phyloP scores from a whole-genome alignment of 257 asterid genomes.

The Solanum medicagineum region DNA sequence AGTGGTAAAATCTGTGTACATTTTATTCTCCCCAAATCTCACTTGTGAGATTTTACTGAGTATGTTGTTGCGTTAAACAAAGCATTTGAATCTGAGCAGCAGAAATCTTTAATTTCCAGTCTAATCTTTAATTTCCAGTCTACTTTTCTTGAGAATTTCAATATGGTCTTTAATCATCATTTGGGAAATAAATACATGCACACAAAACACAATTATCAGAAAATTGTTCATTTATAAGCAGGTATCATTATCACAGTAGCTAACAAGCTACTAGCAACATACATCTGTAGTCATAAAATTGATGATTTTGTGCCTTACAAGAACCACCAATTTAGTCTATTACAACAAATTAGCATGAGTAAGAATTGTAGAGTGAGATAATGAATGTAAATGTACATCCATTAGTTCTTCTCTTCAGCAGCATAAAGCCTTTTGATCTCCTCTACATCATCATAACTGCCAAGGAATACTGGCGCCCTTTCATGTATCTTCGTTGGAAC shows the following conservation, averaged over 20 bases:
- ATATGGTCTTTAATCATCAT: background rate
- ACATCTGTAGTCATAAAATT: background rate
- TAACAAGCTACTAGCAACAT: background rate
- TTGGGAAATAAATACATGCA: background rate
- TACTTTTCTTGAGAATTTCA: background rate
- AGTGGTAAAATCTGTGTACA: too few species aligned
- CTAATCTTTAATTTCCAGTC: background rate
- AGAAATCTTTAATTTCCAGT: background rate
- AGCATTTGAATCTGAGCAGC: too few species aligned
- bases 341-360: background rate
- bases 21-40: too few species aligned
- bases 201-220: background rate
- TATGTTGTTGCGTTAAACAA: too few species aligned
- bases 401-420: conserved; percentile 40
- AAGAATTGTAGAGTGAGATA: background rate
- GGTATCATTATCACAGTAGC: background rate
- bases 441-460: conserved; percentile 89
- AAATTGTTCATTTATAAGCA: background rate
- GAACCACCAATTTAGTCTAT: background rate
- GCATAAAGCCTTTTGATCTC: conserved; percentile 82
- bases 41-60: too few species aligned
- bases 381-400: background rate
- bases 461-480: conserved; percentile 86
- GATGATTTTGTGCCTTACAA: background rate
- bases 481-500: conserved; percentile 80